Evolutionary conservation across 768 basidiomycete genomes (phyloP).

Genomic region (Boletus pseudopeckii): DNA sequence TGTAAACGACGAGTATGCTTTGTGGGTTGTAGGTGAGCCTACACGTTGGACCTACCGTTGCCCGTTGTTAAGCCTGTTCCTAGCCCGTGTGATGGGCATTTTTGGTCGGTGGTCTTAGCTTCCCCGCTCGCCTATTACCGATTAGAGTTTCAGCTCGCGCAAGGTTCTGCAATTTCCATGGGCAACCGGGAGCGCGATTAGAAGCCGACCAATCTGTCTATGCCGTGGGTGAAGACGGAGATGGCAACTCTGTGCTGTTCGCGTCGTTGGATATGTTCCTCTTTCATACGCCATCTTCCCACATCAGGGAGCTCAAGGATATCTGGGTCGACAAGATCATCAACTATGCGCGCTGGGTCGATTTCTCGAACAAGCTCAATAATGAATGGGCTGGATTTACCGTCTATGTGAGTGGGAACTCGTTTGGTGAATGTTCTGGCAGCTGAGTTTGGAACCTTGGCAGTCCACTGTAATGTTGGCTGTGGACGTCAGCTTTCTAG

Average conservation of each 20-base stretch:
- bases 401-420: not conserved
- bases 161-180: not conserved
- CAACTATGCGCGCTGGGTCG: not conserved
- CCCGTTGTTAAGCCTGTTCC: too few species aligned
- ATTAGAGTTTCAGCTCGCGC: not conserved
- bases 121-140: too few species aligned
- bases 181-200: not conserved
- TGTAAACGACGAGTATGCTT: too few species aligned
- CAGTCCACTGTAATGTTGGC: not conserved
- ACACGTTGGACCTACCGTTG: too few species aligned
- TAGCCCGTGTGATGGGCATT: not conserved
- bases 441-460: not conserved
- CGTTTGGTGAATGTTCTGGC: not conserved
- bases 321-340: not conserved
- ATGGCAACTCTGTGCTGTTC: not conserved
- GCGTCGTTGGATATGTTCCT: not conserved
- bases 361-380: not conserved
- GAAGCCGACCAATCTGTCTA: not conserved
- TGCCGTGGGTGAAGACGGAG: not conserved
- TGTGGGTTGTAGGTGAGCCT: too few species aligned
- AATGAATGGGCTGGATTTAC: not conserved
- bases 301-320: not conserved
- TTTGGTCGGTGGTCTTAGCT: not conserved
- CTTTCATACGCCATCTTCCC: not conserved
- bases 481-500: not conserved